Evolutionary conservation across 768 basidiomycete species (phyloP).

Genomic region (Paxillus rubicundulus): DNA sequence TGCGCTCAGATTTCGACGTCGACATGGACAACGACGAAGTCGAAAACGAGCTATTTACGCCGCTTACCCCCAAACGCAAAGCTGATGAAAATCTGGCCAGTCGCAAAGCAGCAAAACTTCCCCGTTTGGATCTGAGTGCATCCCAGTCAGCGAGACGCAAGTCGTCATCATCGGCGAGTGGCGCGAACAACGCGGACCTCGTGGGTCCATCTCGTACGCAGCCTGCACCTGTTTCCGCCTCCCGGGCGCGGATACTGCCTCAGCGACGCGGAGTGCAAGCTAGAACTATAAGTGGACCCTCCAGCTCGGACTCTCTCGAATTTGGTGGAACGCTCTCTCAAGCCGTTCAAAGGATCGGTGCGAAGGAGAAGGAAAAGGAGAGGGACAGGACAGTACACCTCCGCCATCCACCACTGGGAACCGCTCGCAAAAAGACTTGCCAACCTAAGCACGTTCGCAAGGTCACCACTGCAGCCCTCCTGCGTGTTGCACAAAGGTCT

Average conservation of each 20-base stretch:
- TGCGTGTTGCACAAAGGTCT: slow-evolving; percentile 16
- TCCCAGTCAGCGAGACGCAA: neutral
- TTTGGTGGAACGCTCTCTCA: slow-evolving; percentile 17
- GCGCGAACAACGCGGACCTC: neutral
- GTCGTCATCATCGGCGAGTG: neutral
- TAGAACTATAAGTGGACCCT: slow-evolving; percentile 2
- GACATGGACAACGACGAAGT: slow-evolving; percentile 23
- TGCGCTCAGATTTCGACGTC: slow-evolving; percentile 14
- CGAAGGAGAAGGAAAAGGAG: slow-evolving; percentile 5
- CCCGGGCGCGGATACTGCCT: neutral
- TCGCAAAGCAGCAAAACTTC: slow-evolving; percentile 17
- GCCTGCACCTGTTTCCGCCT: neutral
- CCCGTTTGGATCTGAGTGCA: slow-evolving; percentile 14
- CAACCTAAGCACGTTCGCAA: slow-evolving; percentile 4
- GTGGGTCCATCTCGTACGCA: slow-evolving; percentile 11
- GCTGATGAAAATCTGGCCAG: slow-evolving; percentile 12
- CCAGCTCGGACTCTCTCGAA: slow-evolving; percentile 17
- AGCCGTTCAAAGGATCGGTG: neutral
- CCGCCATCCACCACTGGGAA: neutral
- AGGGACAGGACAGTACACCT: neutral
- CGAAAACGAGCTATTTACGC: slow-evolving; percentile 2
- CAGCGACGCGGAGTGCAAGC: neutral
- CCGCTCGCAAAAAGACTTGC: slow-evolving; percentile 15
- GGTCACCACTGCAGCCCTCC: slow-evolving; percentile 12
- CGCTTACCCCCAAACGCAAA: slow-evolving; percentile 28